Conservation (phyloP, 441 rosid genomes). For the Mallotus japonicus region DNA sequence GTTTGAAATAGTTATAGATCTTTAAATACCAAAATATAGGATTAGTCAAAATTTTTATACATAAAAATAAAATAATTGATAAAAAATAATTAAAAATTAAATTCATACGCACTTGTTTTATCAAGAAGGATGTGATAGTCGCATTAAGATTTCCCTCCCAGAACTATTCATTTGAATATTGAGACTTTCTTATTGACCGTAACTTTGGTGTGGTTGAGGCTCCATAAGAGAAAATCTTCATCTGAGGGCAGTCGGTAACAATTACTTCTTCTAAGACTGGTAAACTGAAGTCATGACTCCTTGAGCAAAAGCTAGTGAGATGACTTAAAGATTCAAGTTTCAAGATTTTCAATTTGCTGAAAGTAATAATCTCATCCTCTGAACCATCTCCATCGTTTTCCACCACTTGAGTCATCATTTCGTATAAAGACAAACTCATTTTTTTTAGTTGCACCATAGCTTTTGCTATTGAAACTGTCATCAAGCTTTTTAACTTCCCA, state of each 20-base stretch:
- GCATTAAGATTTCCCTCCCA: constrained; percentile 14
- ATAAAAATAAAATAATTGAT: neutral
- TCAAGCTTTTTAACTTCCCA: too few relatives aligned
- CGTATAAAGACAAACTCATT: neutral
- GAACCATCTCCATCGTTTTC: neutral
- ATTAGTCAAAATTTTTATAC: neutral
- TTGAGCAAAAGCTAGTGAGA: constrained; percentile 21
- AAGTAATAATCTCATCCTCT: too few relatives aligned
- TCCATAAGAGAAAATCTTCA: constrained; percentile 13
- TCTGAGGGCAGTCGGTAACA: neutral
- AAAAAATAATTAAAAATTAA: neutral
- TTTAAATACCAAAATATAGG: neutral
- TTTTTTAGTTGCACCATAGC: constrained; percentile 5
- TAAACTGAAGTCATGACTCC: neutral
- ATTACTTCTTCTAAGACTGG: constrained; percentile 4
- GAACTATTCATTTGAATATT: neutral
- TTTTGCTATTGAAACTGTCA: too few relatives aligned
- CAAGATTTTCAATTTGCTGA: neutral
- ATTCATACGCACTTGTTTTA: neutral
- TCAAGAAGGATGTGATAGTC: neutral
- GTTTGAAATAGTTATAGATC: neutral
- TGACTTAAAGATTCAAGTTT: neutral
- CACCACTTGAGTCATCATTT: neutral
- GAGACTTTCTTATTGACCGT: neutral
- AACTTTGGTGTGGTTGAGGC: constrained; percentile 16